A percentile compares a stretch with the other conserved stretches of the same genome.
Evolutionary conservation across 2,329 filamentous ascomycete species (phyloP).

Genomic region (Cladophialophora bantiana): DNA sequence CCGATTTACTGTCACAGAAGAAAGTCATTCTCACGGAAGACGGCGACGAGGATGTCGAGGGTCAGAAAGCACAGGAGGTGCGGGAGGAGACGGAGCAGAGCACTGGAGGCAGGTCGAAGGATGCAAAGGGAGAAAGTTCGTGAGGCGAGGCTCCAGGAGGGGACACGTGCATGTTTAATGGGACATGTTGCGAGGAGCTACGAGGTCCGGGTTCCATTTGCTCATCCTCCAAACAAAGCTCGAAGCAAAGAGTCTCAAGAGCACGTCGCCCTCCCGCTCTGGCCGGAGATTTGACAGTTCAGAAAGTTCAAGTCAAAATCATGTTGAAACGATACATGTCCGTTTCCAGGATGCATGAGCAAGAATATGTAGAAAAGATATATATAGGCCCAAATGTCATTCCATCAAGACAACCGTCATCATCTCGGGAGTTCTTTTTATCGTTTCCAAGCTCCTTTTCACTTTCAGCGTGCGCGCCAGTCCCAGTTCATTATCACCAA

Average conservation of each 20-base stretch:
- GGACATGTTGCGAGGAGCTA: background rate
- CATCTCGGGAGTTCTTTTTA: too few species aligned
- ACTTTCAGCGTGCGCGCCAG: background rate
- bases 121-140: slow-evolving; percentile 38
- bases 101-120: slow-evolving; percentile 35
- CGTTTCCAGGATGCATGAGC: background rate
- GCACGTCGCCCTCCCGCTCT: background rate
- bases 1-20: slow-evolving; percentile 91
- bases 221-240: background rate
- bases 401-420: background rate
- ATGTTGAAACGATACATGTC: background rate
- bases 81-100: slow-evolving; percentile 35
- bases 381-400: background rate
- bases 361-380: slow-evolving; percentile 2
- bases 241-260: background rate
- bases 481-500: too few species aligned
- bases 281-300: background rate
- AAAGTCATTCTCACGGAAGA: slow-evolving; percentile 74
- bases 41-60: slow-evolving; percentile 34
- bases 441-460: background rate
- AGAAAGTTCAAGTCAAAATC: background rate
- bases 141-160: background rate
- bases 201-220: background rate
- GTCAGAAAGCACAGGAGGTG: slow-evolving; percentile 30
- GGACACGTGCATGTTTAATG: background rate